These are phyloP conservation scores for Rhodamnia argentea DNA, from an alignment of 345 rosid genomes.

Conservation along the genomic window DNA sequence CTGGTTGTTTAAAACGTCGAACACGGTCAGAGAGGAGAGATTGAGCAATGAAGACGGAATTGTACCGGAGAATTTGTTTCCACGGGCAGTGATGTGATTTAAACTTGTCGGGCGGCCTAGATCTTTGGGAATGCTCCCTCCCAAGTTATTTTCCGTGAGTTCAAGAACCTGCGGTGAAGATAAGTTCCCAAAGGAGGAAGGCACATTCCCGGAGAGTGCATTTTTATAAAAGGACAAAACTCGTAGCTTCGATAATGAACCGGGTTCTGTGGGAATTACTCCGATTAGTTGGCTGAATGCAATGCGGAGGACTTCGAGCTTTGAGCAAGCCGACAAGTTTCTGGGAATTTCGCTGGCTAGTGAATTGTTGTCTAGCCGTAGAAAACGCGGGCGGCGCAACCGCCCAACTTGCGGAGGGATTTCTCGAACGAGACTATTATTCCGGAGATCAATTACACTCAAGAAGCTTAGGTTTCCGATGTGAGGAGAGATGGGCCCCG, in stretches of 20 bases:
- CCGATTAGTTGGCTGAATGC: not conserved
- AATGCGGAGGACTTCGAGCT: not conserved
- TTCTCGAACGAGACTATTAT: not conserved
- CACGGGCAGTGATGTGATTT: fast-evolving
- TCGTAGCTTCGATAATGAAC: not conserved
- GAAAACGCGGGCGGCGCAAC: not conserved
- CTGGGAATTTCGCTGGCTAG: fast-evolving
- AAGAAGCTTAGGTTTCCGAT: conserved; percentile 1
- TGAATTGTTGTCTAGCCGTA: not conserved
- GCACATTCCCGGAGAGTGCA: not conserved
- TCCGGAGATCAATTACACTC: not conserved
- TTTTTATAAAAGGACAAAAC: not conserved
- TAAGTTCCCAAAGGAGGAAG: not conserved
- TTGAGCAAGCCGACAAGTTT: not conserved
- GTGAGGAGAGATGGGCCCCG: not conserved
- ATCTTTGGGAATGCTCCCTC: not conserved
- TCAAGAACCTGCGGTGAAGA: not conserved
- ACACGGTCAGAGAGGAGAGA: not conserved
- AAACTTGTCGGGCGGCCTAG: fast-evolving
- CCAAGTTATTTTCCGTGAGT: not conserved
- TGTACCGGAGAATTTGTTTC: not conserved
- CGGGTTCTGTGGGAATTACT: not conserved
- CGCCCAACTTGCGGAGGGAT: not conserved
- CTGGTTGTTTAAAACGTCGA: not conserved
- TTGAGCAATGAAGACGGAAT: conserved; percentile 20